Percentiles rank a stretch among this genome's conserved stretches.
Conservation (phyloP, 768 basidiomycete genomes). For the Termitomyces sp. region DNA sequence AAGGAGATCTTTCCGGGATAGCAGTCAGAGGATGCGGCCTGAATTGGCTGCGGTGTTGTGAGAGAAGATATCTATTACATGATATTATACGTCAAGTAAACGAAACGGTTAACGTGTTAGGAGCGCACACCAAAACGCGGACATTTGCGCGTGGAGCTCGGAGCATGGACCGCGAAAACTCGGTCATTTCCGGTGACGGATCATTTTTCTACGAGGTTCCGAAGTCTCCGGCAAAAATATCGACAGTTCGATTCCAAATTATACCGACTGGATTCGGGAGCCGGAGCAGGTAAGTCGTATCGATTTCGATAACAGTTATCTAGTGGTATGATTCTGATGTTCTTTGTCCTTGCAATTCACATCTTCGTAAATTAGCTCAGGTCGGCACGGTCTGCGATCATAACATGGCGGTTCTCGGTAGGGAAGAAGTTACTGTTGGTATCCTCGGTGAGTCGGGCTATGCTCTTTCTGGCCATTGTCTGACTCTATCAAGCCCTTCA, state of each 20-base stretch:
- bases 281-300: neutral
- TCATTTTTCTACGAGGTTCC: neutral
- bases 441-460: slow-evolving; percentile 40
- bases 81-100: no score
- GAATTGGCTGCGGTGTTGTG: no score
- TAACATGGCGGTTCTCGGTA: slow-evolving; percentile 8
- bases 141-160: no score
- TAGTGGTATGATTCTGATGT: neutral
- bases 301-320: neutral
- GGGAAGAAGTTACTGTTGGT: slow-evolving; percentile 30
- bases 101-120: no score
- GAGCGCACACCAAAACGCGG: no score
- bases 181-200: neutral
- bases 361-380: neutral
- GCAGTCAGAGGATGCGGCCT: no score
- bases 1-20: no score
- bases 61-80: no score
- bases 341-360: neutral
- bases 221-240: neutral
- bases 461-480: neutral
- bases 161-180: neutral
- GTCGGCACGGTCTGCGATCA: neutral
- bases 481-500: slow-evolving; percentile 62
- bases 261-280: neutral
- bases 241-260: neutral